Percentiles rank a stretch among this genome's conserved stretches.
Evolutionary conservation across 2,329 filamentous ascomycete genomes (phyloP).

Genomic region (Neopestalotiopsis clavispora): DNA sequence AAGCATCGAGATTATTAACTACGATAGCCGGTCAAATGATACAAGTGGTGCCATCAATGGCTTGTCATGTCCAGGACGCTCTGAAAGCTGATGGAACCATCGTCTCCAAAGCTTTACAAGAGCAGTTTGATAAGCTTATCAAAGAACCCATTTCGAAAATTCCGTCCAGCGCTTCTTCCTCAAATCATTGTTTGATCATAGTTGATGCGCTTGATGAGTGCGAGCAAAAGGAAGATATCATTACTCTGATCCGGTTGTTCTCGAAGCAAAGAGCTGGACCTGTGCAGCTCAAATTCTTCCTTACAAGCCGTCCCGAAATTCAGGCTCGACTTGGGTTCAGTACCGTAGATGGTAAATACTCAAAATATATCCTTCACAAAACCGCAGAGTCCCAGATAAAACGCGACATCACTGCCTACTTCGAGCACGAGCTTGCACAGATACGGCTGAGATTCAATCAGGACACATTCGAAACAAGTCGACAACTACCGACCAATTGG

Average conservation of each 20-base stretch:
- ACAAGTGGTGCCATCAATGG: conserved; percentile 31
- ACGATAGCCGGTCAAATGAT: conserved; percentile 44
- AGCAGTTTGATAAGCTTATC: conserved; percentile 48
- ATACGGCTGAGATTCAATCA: conserved; percentile 33
- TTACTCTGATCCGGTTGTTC: conserved; percentile 35
- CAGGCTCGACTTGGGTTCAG: conserved; percentile 42
- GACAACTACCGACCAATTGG: conserved; percentile 32
- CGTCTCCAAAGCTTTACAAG: conserved; percentile 32
- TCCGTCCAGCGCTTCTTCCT: not conserved
- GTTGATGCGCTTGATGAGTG: conserved; percentile 43
- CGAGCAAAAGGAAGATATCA: conserved; percentile 34
- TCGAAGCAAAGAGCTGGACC: conserved; percentile 22
- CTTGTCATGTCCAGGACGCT: conserved; percentile 29
- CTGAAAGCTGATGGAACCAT: conserved; percentile 23
- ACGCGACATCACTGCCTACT: conserved; percentile 41
- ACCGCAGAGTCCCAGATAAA: conserved; percentile 34
- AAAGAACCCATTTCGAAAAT: conserved; percentile 35
- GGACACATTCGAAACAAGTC: conserved; percentile 14
- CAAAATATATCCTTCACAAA: conserved; percentile 42
- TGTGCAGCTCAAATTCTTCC: conserved; percentile 37
- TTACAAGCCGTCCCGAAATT: conserved; percentile 49
- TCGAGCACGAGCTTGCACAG: conserved; percentile 34
- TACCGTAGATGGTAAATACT: conserved; percentile 30
- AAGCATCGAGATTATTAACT: conserved; percentile 41
- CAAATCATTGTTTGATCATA: conserved; percentile 29